These are phyloP conservation scores for Phytophthora quininea DNA, from an alignment of 352 stramenopile genomes.

Conservation along the genomic window DNA sequence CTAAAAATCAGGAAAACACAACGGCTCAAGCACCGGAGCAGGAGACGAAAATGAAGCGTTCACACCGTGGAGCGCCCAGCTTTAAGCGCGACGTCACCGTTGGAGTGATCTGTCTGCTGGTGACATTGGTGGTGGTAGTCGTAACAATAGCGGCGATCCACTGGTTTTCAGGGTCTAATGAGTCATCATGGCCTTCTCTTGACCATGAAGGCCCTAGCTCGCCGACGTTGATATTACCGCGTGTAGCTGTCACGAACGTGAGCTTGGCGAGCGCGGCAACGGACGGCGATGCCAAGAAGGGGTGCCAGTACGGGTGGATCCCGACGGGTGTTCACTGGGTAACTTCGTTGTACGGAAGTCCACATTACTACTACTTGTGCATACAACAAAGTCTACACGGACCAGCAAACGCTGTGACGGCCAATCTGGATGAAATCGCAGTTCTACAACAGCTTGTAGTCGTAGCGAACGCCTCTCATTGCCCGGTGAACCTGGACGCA, in stretches of 20 bases:
- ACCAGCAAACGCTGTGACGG: conserved; percentile 19
- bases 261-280: conserved; percentile 20
- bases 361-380: conserved; percentile 33
- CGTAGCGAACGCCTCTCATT: conserved; percentile 17
- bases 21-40: no score
- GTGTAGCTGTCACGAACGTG: conserved; percentile 31
- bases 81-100: no score
- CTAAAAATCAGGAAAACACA: no score
- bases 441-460: conserved; percentile 31
- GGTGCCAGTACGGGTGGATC: conserved; percentile 30
- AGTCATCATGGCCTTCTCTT: no score
- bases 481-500: conserved; percentile 28
- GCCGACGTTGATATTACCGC: conserved; percentile 9
- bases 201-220: no score
- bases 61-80: no score
- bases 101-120: no score
- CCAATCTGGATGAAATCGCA: conserved; percentile 25
- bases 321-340: conserved; percentile 42
- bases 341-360: conserved; percentile 17
- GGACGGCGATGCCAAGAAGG: conserved; percentile 28
- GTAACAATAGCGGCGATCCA: no score
- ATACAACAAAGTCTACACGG: conserved; percentile 33
- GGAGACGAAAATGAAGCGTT: no score
- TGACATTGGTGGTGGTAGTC: no score
- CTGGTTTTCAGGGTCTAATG: no score